These are phyloP conservation scores for Gossypium thurberi DNA, from an alignment of 345 rosid genomes.

Conservation along the genomic window DNA sequence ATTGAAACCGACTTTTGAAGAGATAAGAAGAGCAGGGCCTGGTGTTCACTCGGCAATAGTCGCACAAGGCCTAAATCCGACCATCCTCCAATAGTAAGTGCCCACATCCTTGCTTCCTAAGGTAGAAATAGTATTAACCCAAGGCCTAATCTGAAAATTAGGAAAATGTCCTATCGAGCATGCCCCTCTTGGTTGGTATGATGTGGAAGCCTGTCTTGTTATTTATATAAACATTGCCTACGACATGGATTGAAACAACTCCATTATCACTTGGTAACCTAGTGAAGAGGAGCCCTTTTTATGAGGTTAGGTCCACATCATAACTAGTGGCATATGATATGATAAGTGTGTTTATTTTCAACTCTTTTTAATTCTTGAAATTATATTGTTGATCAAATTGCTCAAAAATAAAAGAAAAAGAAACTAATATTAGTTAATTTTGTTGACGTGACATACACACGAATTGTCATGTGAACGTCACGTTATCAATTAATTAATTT, in stretches of 20 bases:
- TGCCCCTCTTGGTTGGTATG: slow-evolving; percentile 27
- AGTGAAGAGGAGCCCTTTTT: no score
- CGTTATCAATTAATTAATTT: no score
- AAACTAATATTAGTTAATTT: no score
- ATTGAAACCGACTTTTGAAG: slow-evolving; percentile 6
- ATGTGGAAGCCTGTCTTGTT: slow-evolving; percentile 22
- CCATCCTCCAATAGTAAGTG: slow-evolving; percentile 43
- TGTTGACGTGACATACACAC: no score
- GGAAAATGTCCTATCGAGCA: slow-evolving; percentile 36
- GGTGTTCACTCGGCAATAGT: neutral
- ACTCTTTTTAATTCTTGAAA: no score
- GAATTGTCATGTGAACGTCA: no score
- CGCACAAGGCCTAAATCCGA: slow-evolving; percentile 20
- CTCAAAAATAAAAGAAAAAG: no score
- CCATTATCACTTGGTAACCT: neutral
- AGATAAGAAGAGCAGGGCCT: slow-evolving; percentile 16
- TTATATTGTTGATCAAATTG: no score
- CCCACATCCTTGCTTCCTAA: slow-evolving; percentile 12
- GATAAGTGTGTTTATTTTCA: no score
- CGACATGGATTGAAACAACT: neutral
- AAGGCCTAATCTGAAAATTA: slow-evolving; percentile 22
- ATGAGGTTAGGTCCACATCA: no score
- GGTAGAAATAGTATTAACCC: neutral
- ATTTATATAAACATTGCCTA: neutral
- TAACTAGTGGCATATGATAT: no score